A percentile compares a stretch with the other conserved stretches of the same genome.
These are phyloP conservation scores for Roridomyces roridus DNA, from an alignment of 768 basidiomycete genomes.

Conservation along the genomic window DNA sequence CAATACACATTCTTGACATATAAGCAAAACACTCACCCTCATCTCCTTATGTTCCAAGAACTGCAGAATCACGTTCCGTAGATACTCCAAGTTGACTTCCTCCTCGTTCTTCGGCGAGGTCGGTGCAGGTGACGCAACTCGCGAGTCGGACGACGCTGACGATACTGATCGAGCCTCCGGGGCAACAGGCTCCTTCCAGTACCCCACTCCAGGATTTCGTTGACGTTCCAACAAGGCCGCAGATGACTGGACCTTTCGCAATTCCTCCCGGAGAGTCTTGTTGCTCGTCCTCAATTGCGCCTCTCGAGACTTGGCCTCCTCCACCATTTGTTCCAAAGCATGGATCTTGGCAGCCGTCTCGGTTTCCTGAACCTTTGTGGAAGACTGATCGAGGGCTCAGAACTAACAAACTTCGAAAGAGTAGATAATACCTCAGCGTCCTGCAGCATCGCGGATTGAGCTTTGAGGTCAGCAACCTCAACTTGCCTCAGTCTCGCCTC, in stretches of 20 bases:
- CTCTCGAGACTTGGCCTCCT: constrained; percentile 77
- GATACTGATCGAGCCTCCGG: constrained; percentile 48
- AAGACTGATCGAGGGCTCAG: constrained; percentile 36
- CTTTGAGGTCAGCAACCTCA: constrained; percentile 62
- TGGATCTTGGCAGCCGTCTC: constrained; percentile 57
- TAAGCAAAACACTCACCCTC: constrained; percentile 66
- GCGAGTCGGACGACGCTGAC: constrained; percentile 38
- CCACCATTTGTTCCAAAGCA: constrained; percentile 68
- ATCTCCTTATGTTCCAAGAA: constrained; percentile 99
- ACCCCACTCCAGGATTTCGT: constrained; percentile 86
- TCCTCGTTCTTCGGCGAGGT: constrained; percentile 68
- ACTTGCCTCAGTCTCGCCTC: constrained; percentile 54
- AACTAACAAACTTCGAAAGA: not conserved
- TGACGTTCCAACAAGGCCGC: constrained; percentile 89
- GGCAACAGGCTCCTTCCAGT: constrained; percentile 69
- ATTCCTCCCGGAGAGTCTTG: constrained; percentile 92
- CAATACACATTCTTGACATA: not conserved
- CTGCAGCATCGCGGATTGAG: constrained; percentile 51
- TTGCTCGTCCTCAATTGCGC: constrained; percentile 74
- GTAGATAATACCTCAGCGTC: constrained; percentile 66
- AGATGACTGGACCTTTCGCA: constrained; percentile 95
- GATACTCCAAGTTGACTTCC: constrained; percentile 94
- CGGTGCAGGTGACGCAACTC: constrained; percentile 40
- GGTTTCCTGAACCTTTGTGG: constrained; percentile 42
- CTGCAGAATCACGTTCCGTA: constrained; percentile 95